A percentile compares a stretch with the other conserved stretches of the same genome.
Evolutionary conservation across 1,139 yeast species (phyloP).

Genomic region (Magnusiomyces ingens): DNA sequence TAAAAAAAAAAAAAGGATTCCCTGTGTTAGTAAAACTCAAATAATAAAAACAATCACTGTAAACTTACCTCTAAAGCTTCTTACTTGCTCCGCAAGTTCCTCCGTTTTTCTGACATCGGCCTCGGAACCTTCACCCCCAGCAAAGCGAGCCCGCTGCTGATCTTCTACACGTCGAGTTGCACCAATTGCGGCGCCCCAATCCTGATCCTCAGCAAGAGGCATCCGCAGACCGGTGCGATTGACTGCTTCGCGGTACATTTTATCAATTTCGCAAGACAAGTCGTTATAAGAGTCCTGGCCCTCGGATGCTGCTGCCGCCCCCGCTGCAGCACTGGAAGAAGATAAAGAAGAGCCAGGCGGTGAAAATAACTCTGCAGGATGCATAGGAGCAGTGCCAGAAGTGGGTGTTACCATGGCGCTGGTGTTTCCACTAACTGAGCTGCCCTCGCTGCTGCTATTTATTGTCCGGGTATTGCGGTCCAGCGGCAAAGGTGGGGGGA

Average conservation of each 20-base stretch:
- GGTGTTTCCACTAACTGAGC: too few relatives aligned
- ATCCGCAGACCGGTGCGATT: neutral
- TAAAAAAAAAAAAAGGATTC: too few relatives aligned
- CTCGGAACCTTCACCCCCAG: slow-evolving; percentile 16
- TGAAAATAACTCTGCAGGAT: too few relatives aligned
- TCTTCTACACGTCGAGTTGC: too few relatives aligned
- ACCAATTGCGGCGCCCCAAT: too few relatives aligned
- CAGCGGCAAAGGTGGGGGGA: too few relatives aligned
- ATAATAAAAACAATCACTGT: neutral
- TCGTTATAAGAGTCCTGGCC: slow-evolving; percentile 2
- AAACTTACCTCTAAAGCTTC: slow-evolving; percentile 20
- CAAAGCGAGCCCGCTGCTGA: neutral
- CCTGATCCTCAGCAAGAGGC: slow-evolving; percentile 1
- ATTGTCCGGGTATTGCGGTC: too few relatives aligned
- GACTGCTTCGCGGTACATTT: slow-evolving; percentile 1
- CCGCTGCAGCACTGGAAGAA: too few relatives aligned
- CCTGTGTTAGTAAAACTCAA: neutral
- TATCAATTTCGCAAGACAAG: slow-evolving; percentile 8
- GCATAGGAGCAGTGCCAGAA: too few relatives aligned
- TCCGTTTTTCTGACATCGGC: slow-evolving; percentile 25
- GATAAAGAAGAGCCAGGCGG: too few relatives aligned
- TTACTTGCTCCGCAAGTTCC: slow-evolving; percentile 22
- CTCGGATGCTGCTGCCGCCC: slow-evolving; percentile 18
- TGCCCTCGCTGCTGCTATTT: too few relatives aligned
- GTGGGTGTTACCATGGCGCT: too few relatives aligned